Percentiles rank a stretch among this genome's conserved stretches.
Evolutionary conservation across 2,329 filamentous ascomycete species (phyloP).

Genomic region (Epichloe sp.): DNA sequence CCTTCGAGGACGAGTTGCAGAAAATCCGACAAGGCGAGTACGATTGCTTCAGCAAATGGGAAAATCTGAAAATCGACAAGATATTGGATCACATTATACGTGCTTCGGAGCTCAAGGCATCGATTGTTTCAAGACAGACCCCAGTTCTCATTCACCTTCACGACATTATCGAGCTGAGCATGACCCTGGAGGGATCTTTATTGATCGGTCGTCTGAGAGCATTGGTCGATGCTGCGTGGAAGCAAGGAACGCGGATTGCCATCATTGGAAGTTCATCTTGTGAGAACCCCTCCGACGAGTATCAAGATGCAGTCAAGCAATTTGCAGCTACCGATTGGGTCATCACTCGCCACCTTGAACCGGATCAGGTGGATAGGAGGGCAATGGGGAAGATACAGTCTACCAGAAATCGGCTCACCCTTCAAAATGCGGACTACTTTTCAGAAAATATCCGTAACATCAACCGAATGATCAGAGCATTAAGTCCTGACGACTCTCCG

Average conservation of each 20-base stretch:
- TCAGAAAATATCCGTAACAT: slow-evolving; percentile 34
- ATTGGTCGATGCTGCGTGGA: slow-evolving; percentile 59
- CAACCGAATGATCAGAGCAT: slow-evolving; percentile 30
- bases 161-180: slow-evolving; percentile 67
- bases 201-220: slow-evolving; percentile 59
- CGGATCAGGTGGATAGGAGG: slow-evolving; percentile 13
- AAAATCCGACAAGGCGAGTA: slow-evolving; percentile 26
- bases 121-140: slow-evolving; percentile 17
- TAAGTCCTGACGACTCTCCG: slow-evolving; percentile 14
- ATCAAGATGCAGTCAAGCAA: slow-evolving; percentile 25
- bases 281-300: slow-evolving; percentile 32
- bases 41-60: slow-evolving; percentile 37
- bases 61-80: slow-evolving; percentile 46
- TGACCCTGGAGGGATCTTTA: slow-evolving; percentile 52
- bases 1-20: slow-evolving; percentile 30
- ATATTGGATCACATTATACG: slow-evolving; percentile 44
- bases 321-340: slow-evolving; percentile 29
- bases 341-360: slow-evolving; percentile 22
- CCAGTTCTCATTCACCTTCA: slow-evolving; percentile 64
- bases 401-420: slow-evolving; percentile 4
- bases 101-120: slow-evolving; percentile 27
- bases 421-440: slow-evolving; percentile 27
- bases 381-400: background rate
- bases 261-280: slow-evolving; percentile 66
- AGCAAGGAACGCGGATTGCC: slow-evolving; percentile 56